Evolutionary conservation across 2,329 filamentous ascomycete species (phyloP).

Genomic region (Colletotrichum gloeosporioides): DNA sequence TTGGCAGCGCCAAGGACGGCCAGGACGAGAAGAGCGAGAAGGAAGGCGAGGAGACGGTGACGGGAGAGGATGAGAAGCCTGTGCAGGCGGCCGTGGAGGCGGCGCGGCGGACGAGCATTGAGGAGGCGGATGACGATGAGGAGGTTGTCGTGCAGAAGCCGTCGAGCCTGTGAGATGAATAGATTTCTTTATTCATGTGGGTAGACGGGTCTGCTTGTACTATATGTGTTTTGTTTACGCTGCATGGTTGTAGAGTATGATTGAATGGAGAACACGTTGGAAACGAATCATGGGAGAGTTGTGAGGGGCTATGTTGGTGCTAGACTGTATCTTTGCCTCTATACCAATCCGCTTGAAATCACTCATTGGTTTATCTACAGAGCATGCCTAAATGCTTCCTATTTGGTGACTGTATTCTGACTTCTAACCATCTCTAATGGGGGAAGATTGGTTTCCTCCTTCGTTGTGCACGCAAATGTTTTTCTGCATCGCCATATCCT

Average conservation of each 20-base stretch:
- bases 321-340: not conserved
- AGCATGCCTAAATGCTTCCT: not conserved
- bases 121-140: constrained; percentile 63
- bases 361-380: not conserved
- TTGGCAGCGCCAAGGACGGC: constrained; percentile 40
- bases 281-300: not conserved
- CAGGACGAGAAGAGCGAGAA: constrained; percentile 36
- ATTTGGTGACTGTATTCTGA: not conserved
- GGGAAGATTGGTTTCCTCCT: too few relatives aligned
- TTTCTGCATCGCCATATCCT: not conserved
- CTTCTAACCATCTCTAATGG: not conserved
- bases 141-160: constrained; percentile 38
- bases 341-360: not conserved
- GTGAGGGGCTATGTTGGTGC: accelerated
- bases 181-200: not conserved
- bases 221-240: constrained; percentile 21
- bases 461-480: too few relatives aligned
- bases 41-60: constrained; percentile 24
- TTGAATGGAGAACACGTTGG: constrained; percentile 3
- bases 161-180: constrained; percentile 1
- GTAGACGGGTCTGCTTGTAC: constrained; percentile 8
- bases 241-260: constrained; percentile 8
- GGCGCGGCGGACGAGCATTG: constrained; percentile 60
- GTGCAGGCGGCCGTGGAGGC: constrained; percentile 57
- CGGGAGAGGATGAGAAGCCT: constrained; percentile 44